phyloP scores from a whole-genome alignment of 2,329 filamentous ascomycete genomes.

The Fusarium burgessii region DNA sequence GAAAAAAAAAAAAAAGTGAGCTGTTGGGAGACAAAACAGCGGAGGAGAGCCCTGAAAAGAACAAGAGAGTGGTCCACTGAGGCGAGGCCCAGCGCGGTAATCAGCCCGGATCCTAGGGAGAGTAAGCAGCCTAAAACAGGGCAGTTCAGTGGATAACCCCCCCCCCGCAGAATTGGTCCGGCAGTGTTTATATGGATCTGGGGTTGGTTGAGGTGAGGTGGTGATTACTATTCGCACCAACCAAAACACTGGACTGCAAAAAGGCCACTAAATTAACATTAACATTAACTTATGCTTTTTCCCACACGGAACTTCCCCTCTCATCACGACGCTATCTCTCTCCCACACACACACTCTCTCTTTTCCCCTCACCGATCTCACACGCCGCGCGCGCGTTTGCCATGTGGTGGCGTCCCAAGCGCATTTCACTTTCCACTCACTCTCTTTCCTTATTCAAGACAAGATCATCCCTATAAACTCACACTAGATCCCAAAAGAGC shows the following conservation, averaged over 20 bases:
- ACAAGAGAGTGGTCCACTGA: constrained; percentile 17
- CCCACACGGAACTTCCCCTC: constrained; percentile 5
- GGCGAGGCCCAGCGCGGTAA: constrained; percentile 21
- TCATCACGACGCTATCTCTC: constrained; percentile 3
- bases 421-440: background rate
- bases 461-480: constrained; percentile 5
- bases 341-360: background rate
- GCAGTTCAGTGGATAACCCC: constrained; percentile 9
- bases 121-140: constrained; percentile 2
- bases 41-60: background rate
- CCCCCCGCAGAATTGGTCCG: constrained; percentile 33
- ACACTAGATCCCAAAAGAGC: constrained; percentile 43
- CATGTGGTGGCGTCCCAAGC: constrained; percentile 46
- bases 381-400: constrained; percentile 36
- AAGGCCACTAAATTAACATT: constrained; percentile 7
- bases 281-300: constrained; percentile 2
- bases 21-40: constrained; percentile 23
- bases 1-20: constrained; percentile 18
- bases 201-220: background rate
- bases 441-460: background rate
- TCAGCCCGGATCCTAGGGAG: constrained; percentile 33
- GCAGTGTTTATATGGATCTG: constrained; percentile 7
- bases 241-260: background rate
- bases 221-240: constrained; percentile 29
- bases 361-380: constrained; percentile 16